phyloP scores from a whole-genome alignment of 2,329 filamentous ascomycete genomes.

The Nigrospora sphaerica region DNA sequence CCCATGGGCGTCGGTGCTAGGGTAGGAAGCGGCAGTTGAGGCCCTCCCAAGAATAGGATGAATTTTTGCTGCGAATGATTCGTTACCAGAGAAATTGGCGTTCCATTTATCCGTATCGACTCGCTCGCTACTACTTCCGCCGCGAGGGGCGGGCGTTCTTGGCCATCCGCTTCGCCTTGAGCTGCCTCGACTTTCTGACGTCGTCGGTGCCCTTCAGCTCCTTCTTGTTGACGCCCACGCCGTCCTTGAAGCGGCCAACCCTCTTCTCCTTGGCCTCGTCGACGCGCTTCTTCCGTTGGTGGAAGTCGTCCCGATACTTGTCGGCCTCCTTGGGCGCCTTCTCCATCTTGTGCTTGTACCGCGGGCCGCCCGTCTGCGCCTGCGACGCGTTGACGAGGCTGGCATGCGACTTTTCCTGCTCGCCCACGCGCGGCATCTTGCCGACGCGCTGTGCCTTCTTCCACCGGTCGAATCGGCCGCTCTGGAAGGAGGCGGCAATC shows the following conservation, averaged over 20 bases:
- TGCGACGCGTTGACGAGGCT: conserved; percentile 20
- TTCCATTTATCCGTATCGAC: not conserved
- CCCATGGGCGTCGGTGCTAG: too few relatives aligned
- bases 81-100: too few relatives aligned
- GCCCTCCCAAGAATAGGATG: too few relatives aligned
- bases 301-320: conserved; percentile 84
- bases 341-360: conserved; percentile 82
- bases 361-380: conserved; percentile 34
- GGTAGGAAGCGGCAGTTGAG: too few relatives aligned
- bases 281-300: conserved; percentile 83
- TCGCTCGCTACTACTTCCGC: conserved; percentile 31
- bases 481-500: conserved; percentile 89
- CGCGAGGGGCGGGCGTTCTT: conserved; percentile 83
- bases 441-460: conserved; percentile 77
- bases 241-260: conserved; percentile 66
- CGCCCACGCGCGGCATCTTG: conserved; percentile 73
- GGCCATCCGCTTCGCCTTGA: conserved; percentile 68
- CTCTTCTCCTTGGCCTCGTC: conserved; percentile 81
- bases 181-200: conserved; percentile 72
- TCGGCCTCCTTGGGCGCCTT: conserved; percentile 90
- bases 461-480: conserved; percentile 90
- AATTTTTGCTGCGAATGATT: too few relatives aligned
- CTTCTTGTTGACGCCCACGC: conserved; percentile 57
- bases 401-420: conserved; percentile 54
- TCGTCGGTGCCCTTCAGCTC: conserved; percentile 80